Conservation (phyloP, 495 filamentous ascomycete genomes). For the Gamarada debralockiae region DNA sequence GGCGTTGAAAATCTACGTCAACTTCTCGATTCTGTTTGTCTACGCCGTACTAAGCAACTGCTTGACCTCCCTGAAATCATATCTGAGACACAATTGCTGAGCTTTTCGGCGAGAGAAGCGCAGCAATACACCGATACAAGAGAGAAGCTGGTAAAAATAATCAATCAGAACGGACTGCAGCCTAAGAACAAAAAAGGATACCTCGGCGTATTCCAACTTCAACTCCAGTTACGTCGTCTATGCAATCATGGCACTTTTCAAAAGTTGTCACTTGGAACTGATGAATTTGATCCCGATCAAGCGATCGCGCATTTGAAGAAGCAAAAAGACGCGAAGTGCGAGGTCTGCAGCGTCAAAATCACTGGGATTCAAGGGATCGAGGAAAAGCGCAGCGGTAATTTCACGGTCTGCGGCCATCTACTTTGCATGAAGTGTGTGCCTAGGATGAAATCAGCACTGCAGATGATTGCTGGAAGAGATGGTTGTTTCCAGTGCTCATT, state of each 20-base stretch:
- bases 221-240: conserved; percentile 38
- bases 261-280: conserved; percentile 20
- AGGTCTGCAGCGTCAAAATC: neutral
- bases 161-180: neutral
- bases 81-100: neutral
- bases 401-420: conserved; percentile 29
- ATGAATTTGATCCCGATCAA: conserved; percentile 11
- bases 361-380: neutral
- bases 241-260: conserved; percentile 47
- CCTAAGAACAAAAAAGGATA: conserved; percentile 10
- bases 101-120: conserved; percentile 9
- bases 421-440: conserved; percentile 28
- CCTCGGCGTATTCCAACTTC: conserved; percentile 36
- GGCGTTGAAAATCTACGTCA: conserved; percentile 29
- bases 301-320: conserved; percentile 6
- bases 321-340: conserved; percentile 1
- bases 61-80: conserved; percentile 32
- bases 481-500: conserved; percentile 4
- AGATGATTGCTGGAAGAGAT: neutral
- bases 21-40: conserved; percentile 34
- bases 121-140: conserved; percentile 1
- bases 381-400: conserved; percentile 3
- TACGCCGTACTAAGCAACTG: conserved; percentile 34
- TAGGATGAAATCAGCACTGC: conserved; percentile 12
- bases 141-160: too few relatives aligned